Evolutionary conservation across 371 early-diverging fungal species (phyloP), one percentile per base, ranked within the genome.

Genomic region (Fennellomyces sp.): DNA sequence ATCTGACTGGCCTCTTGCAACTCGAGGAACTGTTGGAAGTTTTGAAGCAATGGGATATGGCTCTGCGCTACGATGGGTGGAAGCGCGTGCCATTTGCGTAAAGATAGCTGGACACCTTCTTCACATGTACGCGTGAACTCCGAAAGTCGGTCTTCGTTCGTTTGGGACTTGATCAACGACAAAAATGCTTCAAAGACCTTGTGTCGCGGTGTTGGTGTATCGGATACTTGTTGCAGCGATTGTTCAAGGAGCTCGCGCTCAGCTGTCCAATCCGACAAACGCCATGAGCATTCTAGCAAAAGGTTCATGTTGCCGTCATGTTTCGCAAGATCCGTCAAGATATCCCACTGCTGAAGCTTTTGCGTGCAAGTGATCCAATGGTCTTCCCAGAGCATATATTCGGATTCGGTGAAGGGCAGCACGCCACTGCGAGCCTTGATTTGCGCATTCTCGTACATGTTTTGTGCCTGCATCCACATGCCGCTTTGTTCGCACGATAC

Each of bases 281-380:
- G 85, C 97, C 98, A 98, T 10, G 91, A 90, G 48, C 94, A 88
- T 62, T 97, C 97, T 2, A 97, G 72, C 47, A 91, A 70, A 19
- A 98, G 75, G 27, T 94, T 92, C 0, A 88, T 80, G 61, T 94
- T 90, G 29, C 85, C 84, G 36, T 97, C 97, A 52, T 93, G 91
- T 66, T 94, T 92, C 5, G 96, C 93, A 7, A 99, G 83, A 33
- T 99, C 99, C 2, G 87, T 81, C 50, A 98, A 76, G 51, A 98
- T 87, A 61, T 99, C 99, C 99, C 99, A 99, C 67, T 96, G 97
- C 76, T 99, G 99, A 33, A 99, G 75, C 52, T 92, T 88, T 65
- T 96, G 86, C 0, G 98, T 91, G 60, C 96, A 94, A 15, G 75
- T 71, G 21, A 98, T 87, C 94, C 99, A 99, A 64, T 95, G 95